Percentiles rank a stretch among this genome's conserved stretches.
Conservation (phyloP, 306 rosid genomes). For the Pyrus pyrifolia region DNA sequence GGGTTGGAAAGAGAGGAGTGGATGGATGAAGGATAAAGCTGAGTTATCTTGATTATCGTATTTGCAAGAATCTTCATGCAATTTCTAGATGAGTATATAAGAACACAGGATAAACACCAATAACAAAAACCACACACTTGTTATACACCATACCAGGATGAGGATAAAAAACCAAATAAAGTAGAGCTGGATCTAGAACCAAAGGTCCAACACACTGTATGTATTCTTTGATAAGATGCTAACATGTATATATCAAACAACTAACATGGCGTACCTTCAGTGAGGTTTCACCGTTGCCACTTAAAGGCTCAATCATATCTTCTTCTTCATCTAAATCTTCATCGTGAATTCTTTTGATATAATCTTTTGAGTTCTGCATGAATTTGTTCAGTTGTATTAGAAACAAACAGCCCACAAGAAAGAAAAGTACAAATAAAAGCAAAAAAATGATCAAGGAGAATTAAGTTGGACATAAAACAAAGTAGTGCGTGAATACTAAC, state of each 20-base stretch:
- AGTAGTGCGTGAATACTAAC: conserved; percentile 32
- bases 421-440: neutral
- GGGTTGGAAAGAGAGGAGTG: neutral
- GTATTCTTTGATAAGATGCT: neutral
- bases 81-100: neutral
- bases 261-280: conserved; percentile 34
- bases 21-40: neutral
- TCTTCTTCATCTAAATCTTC: conserved; percentile 34
- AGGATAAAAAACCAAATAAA: neutral
- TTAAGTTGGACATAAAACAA: neutral
- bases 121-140: neutral
- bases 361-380: conserved; percentile 50
- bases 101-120: neutral
- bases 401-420: neutral
- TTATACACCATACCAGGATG: neutral
- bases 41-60: neutral
- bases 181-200: neutral
- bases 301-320: neutral
- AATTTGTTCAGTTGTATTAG: neutral
- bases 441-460: neutral
- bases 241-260: neutral
- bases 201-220: neutral
- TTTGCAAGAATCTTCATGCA: neutral
- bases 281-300: conserved; percentile 22
- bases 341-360: conserved; percentile 50